Conservation (phyloP, 2,329 filamentous ascomycete genomes). For the Tricladium varicosporioides region DNA sequence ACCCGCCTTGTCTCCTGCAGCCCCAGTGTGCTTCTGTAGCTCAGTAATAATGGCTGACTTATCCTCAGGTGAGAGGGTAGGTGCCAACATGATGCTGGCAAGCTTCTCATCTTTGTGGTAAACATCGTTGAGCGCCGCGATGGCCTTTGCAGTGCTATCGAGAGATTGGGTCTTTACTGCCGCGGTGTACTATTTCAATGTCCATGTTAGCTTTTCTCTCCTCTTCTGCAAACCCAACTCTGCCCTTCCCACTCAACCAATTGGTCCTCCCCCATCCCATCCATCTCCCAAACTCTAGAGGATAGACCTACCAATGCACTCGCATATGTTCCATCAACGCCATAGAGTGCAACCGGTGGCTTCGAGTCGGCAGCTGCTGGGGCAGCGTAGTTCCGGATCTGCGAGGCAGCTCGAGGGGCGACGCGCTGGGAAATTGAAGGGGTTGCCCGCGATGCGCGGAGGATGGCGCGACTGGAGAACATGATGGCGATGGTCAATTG, state of each 20-base stretch:
- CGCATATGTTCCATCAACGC: slow-evolving; percentile 97
- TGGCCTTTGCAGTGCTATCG: slow-evolving; percentile 79
- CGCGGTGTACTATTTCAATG: slow-evolving; percentile 78
- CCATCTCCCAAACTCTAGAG: background rate
- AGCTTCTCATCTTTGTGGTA: slow-evolving; percentile 86
- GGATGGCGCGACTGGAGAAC: slow-evolving; percentile 34
- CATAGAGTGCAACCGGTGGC: slow-evolving; percentile 88
- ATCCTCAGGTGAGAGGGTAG: slow-evolving; percentile 74
- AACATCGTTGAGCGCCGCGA: slow-evolving; percentile 67
- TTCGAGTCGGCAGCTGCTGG: slow-evolving; percentile 62
- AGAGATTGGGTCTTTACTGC: slow-evolving; percentile 84
- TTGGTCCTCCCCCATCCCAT: slow-evolving; percentile 1
- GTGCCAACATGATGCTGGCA: slow-evolving; percentile 68
- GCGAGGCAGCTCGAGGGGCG: slow-evolving; percentile 44
- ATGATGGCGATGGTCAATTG: slow-evolving; percentile 33
- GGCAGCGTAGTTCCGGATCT: slow-evolving; percentile 73
- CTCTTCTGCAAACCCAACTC: background rate
- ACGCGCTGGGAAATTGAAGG: slow-evolving; percentile 27
- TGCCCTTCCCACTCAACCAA: slow-evolving; percentile 1
- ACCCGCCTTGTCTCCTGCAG: slow-evolving; percentile 62
- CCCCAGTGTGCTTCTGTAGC: slow-evolving; percentile 79
- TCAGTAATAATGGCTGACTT: slow-evolving; percentile 85
- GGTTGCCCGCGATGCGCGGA: slow-evolving; percentile 31
- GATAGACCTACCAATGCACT: slow-evolving; percentile 82
- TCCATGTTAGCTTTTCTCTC: slow-evolving; percentile 11